phyloP scores from a whole-genome alignment of 352 stramenopile species.

The Phytophthora meadii region DNA sequence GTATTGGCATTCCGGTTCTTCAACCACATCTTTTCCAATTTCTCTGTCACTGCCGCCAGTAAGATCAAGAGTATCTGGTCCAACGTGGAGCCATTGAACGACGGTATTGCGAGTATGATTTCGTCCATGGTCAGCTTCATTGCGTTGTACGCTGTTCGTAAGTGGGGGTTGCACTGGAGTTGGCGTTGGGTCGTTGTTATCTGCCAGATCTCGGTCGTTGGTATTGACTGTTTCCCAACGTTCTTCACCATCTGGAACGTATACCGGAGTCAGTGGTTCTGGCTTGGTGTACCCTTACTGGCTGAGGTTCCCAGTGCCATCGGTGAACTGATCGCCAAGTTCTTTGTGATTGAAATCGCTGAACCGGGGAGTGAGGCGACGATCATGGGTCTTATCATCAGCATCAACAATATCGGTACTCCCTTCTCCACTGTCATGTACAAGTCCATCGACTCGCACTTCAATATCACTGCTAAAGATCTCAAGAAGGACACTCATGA shows the following conservation, averaged over 20 bases:
- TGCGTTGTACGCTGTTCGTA: constrained; percentile 40
- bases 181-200: constrained; percentile 49
- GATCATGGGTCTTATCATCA: constrained; percentile 51
- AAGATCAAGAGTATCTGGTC: constrained; percentile 46
- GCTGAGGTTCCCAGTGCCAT: constrained; percentile 48
- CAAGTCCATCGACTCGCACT: constrained; percentile 60
- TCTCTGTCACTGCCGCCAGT: constrained; percentile 31
- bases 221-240: constrained; percentile 46
- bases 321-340: constrained; percentile 35
- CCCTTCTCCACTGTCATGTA: constrained; percentile 60
- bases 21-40: constrained; percentile 42
- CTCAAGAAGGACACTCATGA: constrained; percentile 44
- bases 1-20: constrained; percentile 45
- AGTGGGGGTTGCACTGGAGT: constrained; percentile 59
- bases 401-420: constrained; percentile 39
- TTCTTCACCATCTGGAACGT: constrained; percentile 65
- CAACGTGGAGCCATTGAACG: constrained; percentile 35
- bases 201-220: constrained; percentile 18
- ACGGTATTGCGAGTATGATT: constrained; percentile 33
- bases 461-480: constrained; percentile 46
- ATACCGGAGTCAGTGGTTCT: constrained; percentile 65
- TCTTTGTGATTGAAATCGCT: constrained; percentile 56
- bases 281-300: constrained; percentile 53
- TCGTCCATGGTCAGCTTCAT: constrained; percentile 38
- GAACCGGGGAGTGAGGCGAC: constrained; percentile 52